Conservation (phyloP, 2,329 filamentous ascomycete species). For the Stromatinia cepivora region DNA sequence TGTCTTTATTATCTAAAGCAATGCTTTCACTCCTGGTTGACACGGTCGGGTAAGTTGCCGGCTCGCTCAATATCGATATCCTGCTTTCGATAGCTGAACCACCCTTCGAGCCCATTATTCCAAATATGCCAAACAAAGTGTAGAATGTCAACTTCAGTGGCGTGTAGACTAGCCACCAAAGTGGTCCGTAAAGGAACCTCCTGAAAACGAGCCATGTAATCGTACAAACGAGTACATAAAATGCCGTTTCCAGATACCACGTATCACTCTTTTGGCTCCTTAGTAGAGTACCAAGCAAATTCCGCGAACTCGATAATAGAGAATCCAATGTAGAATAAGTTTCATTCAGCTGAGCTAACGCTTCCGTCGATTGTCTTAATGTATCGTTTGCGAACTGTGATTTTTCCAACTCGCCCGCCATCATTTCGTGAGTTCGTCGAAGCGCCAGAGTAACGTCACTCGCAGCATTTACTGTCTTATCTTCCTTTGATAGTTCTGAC, state of each 20-base stretch:
- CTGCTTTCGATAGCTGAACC: conserved; percentile 23
- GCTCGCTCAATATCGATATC: conserved; percentile 25
- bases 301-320: conserved; percentile 71
- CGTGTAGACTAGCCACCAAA: conserved; percentile 86
- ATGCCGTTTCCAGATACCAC: conserved; percentile 91
- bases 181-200: conserved; percentile 80
- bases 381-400: conserved; percentile 90
- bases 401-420: conserved; percentile 79
- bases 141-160: conserved; percentile 70
- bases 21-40: conserved; percentile 29
- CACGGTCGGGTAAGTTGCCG: conserved; percentile 25
- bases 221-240: conserved; percentile 78
- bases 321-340: conserved; percentile 78
- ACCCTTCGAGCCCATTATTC: conserved; percentile 40
- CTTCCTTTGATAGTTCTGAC: conserved; percentile 54
- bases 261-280: conserved; percentile 93
- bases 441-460: conserved; percentile 83
- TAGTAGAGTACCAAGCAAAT: conserved; percentile 75
- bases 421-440: conserved; percentile 80
- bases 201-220: conserved; percentile 85
- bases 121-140: conserved; percentile 55
- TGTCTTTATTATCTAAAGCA: neutral
- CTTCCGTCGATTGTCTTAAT: conserved; percentile 77
- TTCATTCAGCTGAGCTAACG: conserved; percentile 77
- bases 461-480: conserved; percentile 72